Evolutionary conservation across 2,329 filamentous ascomycete genomes (phyloP), one percentile per base, ranked within the genome.

Genomic region (Corinectria fuckeliana): DNA sequence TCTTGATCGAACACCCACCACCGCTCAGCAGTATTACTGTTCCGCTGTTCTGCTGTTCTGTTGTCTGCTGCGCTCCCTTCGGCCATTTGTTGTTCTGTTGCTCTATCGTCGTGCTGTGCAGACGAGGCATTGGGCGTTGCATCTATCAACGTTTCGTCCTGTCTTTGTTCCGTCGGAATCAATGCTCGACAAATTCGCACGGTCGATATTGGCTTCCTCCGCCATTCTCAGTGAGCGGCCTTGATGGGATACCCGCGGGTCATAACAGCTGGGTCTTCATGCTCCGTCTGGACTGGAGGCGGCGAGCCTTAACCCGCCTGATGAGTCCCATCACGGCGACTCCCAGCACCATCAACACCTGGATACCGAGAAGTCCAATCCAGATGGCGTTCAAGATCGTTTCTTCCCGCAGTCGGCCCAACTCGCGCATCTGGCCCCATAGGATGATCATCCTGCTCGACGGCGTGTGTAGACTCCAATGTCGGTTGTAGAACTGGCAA

Each of bases 331-430:
- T 70, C 7, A 74, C 63, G 21, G 72, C 73, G 11, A 81, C 77
- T 9, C 75, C 73, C 26, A 79, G 58, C 3, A 83, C 76, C 73
- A 82, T 77, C 41, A 80, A 58, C 16, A 78, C 75, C 62, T 83
- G 79, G 32, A 82, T 65, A 16, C 75, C 75, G 38, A 82, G 69
- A n/a, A 83, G 75, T 38, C 77, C 76, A 47, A 82, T 74, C 78
- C 81, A 82, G 47, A 82, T 66, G 30, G 74, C 72, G 72, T 83
- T 81, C 45, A 82, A 71, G 30, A 82, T 73, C 50, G 69, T 60
- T 64, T 73, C 48, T 70, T 68, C 61, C 56, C 57, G 65, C 69
- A 64, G 61, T 70, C 71, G 62, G 39, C 67, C 59, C 57, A 68
- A 38, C 45, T 59, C 56, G 50, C 56, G 56, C 36, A 50, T 32